Percentiles rank a stretch among this genome's conserved stretches.
Conservation (phyloP, 257 asterid genomes). For the Solanum ossicruentum region DNA sequence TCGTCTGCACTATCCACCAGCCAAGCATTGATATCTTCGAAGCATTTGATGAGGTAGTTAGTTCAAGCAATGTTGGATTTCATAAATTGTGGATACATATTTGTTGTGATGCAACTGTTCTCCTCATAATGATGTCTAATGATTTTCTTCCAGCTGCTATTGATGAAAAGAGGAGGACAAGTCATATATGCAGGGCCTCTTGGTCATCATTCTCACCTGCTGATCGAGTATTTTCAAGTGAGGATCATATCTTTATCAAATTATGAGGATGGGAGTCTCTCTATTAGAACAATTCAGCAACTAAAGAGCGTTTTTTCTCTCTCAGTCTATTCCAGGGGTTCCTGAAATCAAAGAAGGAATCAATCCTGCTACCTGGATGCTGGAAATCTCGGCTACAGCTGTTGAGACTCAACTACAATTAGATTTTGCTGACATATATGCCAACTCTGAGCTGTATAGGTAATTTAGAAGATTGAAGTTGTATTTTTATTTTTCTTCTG, state of each 20-base stretch:
- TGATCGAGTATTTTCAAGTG: conserved; percentile 65
- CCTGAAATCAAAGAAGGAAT: conserved; percentile 57
- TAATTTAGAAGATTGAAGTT: conserved; percentile 9
- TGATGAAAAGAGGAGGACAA: conserved; percentile 94
- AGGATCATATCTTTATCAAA: conserved; percentile 7
- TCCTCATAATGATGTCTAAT: neutral
- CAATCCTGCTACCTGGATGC: conserved; percentile 94
- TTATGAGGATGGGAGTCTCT: neutral
- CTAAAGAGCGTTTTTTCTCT: neutral
- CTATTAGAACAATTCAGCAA: neutral
- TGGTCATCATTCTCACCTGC: conserved; percentile 54
- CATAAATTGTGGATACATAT: neutral
- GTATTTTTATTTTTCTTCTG: neutral
- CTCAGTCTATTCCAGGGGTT: conserved; percentile 66
- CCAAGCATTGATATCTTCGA: conserved; percentile 85
- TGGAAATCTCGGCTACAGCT: conserved; percentile 58
- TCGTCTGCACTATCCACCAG: conserved; percentile 86
- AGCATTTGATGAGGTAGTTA: conserved; percentile 77
- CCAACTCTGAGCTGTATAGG: conserved; percentile 64
- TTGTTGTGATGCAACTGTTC: neutral
- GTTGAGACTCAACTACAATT: conserved; percentile 60
- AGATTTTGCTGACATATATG: conserved; percentile 59
- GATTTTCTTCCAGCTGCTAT: conserved; percentile 32
- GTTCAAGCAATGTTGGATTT: neutral
- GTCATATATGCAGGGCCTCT: conserved; percentile 66